Conservation (phyloP, 2,329 filamentous ascomycete species). For the Neonectria ditissima region DNA sequence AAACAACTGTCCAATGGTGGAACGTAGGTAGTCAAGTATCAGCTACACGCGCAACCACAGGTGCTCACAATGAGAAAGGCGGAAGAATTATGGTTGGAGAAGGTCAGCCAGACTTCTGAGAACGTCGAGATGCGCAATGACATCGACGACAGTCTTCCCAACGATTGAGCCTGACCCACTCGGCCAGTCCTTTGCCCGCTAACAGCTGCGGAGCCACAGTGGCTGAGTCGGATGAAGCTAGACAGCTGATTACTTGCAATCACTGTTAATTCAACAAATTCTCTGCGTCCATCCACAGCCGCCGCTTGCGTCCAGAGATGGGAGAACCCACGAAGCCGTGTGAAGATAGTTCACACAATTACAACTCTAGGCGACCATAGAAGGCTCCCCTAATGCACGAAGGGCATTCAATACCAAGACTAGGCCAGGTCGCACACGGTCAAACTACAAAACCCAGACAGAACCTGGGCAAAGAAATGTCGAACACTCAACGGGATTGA, state of each 20-base stretch:
- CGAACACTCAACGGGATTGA: conserved; percentile 74
- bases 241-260: background rate
- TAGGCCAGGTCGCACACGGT: too few relatives aligned
- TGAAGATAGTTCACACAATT: background rate
- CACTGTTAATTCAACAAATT: background rate
- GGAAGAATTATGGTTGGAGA: conserved; percentile 33
- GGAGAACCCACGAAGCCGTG: background rate
- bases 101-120: conserved; percentile 29
- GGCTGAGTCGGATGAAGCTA: background rate
- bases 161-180: conserved; percentile 42
- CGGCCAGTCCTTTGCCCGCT: conserved; percentile 9
- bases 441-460: conserved; percentile 7
- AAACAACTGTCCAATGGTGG: conserved; percentile 9
- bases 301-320: background rate
- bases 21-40: background rate
- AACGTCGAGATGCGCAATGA: conserved; percentile 36
- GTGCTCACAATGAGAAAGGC: conserved; percentile 27
- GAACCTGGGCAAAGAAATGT: conserved; percentile 53
- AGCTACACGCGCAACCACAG: conserved; percentile 2
- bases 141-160: conserved; percentile 39
- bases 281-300: background rate
- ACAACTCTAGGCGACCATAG: background rate
- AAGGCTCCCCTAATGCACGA: background rate
- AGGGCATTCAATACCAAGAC: background rate
- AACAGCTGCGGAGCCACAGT: conserved; percentile 15